Percentiles rank a stretch among this genome's conserved stretches.
These are phyloP conservation scores for Agastache rugosa DNA, from an alignment of 257 asterid species.

Conservation along the genomic window DNA sequence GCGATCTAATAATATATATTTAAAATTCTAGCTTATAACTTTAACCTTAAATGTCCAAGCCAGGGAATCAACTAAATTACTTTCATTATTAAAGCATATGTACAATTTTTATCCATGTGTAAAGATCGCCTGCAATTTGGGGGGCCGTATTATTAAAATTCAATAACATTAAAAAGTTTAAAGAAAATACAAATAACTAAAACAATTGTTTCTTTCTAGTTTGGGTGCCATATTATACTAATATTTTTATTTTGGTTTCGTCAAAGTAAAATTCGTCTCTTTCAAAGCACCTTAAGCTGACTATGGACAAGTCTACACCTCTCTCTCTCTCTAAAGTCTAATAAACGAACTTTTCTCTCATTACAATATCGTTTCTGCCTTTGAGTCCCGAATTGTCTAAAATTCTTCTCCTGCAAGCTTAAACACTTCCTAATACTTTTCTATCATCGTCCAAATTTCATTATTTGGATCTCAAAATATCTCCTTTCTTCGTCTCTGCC, in stretches of 20 bases:
- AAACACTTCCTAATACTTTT: slow-evolving; percentile 23
- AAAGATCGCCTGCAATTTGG: too few relatives aligned
- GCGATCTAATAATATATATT: too few relatives aligned
- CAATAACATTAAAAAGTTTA: not conserved
- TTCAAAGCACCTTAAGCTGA: slow-evolving; percentile 34
- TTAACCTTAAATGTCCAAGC: too few relatives aligned
- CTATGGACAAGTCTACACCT: slow-evolving; percentile 39
- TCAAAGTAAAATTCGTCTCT: slow-evolving; percentile 31
- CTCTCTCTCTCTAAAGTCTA: not conserved
- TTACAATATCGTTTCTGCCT: slow-evolving; percentile 17
- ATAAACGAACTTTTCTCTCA: not conserved
- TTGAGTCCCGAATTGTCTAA: slow-evolving; percentile 31
- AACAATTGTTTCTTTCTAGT: not conserved
- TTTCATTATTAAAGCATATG: too few relatives aligned
- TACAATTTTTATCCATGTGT: too few relatives aligned
- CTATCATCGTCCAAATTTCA: slow-evolving; percentile 11
- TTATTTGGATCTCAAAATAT: slow-evolving; percentile 18
- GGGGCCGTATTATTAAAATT: too few relatives aligned
- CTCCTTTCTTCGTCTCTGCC: slow-evolving; percentile 11
- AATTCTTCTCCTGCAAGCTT: slow-evolving; percentile 46
- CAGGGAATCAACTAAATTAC: too few relatives aligned
- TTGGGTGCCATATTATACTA: slow-evolving; percentile 17
- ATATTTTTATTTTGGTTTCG: not conserved
- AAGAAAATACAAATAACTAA: not conserved
- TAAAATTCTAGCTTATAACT: too few relatives aligned